A percentile compares a stretch with the other conserved stretches of the same genome.
Evolutionary conservation across 345 rosid species (phyloP).

Genomic region (Syzygium oleosum): DNA sequence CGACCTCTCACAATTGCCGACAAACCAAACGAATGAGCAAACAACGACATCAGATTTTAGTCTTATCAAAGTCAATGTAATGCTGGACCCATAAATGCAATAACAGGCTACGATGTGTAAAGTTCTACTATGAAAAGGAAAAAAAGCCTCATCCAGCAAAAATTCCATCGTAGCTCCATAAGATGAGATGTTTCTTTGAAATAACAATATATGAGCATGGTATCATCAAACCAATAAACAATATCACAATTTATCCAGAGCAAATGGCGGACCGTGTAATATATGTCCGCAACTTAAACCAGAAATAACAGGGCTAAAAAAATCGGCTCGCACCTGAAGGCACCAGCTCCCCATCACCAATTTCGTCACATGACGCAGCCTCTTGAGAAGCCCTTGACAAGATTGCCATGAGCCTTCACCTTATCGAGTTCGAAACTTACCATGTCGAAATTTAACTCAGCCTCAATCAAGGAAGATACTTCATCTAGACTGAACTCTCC

Average conservation of each 20-base stretch:
- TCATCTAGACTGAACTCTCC: too few species aligned
- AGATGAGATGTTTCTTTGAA: background rate
- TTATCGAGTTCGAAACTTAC: too few species aligned
- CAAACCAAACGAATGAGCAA: background rate
- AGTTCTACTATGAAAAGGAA: background rate
- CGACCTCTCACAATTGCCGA: background rate
- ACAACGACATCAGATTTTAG: background rate
- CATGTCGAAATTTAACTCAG: too few species aligned
- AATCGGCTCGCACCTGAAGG: background rate
- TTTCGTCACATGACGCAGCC: too few species aligned
- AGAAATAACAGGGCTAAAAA: background rate
- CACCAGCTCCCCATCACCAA: too few species aligned
- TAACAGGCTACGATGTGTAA: background rate
- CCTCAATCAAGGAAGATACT: too few species aligned
- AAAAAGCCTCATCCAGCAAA: background rate
- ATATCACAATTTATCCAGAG: background rate
- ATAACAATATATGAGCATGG: background rate
- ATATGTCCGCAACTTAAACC: background rate
- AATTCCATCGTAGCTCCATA: background rate
- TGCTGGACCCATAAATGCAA: background rate
- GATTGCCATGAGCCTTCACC: too few species aligned
- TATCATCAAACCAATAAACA: background rate
- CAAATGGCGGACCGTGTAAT: background rate
- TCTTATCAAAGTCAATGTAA: background rate
- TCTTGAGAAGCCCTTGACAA: too few species aligned